Percentiles rank a stretch among this genome's conserved stretches.
Conservation (phyloP, 495 filamentous ascomycete species). For the Podospora tetraspora region DNA sequence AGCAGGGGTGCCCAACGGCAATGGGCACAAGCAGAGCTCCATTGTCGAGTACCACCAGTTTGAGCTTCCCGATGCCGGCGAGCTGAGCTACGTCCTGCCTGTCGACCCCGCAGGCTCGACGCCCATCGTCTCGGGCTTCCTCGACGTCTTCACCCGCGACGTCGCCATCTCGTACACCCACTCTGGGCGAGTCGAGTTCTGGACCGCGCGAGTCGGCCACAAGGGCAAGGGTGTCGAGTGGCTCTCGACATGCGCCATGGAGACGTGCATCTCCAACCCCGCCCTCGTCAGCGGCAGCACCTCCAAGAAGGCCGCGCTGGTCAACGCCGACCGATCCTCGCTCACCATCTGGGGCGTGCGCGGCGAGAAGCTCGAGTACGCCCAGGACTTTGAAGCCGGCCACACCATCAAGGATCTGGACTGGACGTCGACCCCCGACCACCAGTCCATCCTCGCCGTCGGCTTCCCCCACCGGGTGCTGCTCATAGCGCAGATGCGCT, state of each 20-base stretch:
- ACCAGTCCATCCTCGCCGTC: slow-evolving; percentile 85
- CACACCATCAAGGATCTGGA: slow-evolving; percentile 83
- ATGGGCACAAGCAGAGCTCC: slow-evolving; percentile 33
- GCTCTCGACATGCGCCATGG: slow-evolving; percentile 77
- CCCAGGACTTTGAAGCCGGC: slow-evolving; percentile 62
- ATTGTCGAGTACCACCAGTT: slow-evolving; percentile 69
- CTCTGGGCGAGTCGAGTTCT: slow-evolving; percentile 70
- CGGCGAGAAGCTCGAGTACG: slow-evolving; percentile 75
- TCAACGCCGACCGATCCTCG: slow-evolving; percentile 65
- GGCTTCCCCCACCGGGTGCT: slow-evolving; percentile 82
- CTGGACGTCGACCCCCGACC: slow-evolving; percentile 91
- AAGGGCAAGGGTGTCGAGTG: slow-evolving; percentile 59
- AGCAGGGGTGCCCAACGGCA: slow-evolving; percentile 15
- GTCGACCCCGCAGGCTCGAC: slow-evolving; percentile 83
- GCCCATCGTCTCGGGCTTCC: slow-evolving; percentile 66
- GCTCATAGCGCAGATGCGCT: slow-evolving; percentile 85
- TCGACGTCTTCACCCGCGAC: slow-evolving; percentile 83
- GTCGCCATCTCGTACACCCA: slow-evolving; percentile 82
- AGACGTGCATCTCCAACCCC: slow-evolving; percentile 69
- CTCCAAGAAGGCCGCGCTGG: slow-evolving; percentile 80
- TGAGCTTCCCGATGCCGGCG: slow-evolving; percentile 63
- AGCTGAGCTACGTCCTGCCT: slow-evolving; percentile 76
- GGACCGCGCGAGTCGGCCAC: slow-evolving; percentile 72
- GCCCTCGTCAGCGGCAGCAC: slow-evolving; percentile 80
- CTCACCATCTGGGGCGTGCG: slow-evolving; percentile 90